These are phyloP conservation scores for Rhizopogon salebrosus DNA, from an alignment of 768 basidiomycete species.

Conservation along the genomic window DNA sequence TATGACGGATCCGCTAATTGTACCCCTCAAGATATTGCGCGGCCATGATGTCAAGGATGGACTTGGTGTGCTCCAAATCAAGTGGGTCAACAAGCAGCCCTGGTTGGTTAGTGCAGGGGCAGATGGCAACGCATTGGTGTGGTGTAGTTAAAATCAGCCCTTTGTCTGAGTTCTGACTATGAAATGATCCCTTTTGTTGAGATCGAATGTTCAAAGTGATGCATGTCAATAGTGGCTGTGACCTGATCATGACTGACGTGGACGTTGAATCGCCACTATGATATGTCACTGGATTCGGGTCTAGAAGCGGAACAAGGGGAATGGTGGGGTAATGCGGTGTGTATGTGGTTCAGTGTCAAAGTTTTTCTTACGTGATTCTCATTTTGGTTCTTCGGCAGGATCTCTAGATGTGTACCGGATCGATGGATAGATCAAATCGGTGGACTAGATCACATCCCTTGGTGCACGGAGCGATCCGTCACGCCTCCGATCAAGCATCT, in stretches of 20 bases:
- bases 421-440: neutral
- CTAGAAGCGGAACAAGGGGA: neutral
- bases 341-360: neutral
- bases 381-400: neutral
- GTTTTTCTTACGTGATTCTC: neutral
- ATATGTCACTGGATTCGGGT: too few species aligned
- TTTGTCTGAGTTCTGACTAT: constrained; percentile 25
- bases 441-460: too few species aligned
- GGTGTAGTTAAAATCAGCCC: constrained; percentile 62
- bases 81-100: constrained; percentile 85
- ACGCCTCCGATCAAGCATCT: neutral
- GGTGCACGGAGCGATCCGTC: neutral
- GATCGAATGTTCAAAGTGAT: neutral
- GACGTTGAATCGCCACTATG: neutral
- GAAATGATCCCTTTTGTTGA: constrained; percentile 9
- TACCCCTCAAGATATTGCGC: constrained; percentile 91
- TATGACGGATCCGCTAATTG: constrained; percentile 95
- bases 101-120: constrained; percentile 93
- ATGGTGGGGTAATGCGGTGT: neutral
- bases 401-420: neutral
- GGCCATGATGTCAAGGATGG: constrained; percentile 86
- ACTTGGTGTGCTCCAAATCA: constrained; percentile 85
- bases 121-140: constrained; percentile 82
- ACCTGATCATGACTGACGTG: neutral
- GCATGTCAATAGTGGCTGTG: neutral